Conservation (phyloP, 768 basidiomycete genomes). For the Kondoa malvinella region DNA sequence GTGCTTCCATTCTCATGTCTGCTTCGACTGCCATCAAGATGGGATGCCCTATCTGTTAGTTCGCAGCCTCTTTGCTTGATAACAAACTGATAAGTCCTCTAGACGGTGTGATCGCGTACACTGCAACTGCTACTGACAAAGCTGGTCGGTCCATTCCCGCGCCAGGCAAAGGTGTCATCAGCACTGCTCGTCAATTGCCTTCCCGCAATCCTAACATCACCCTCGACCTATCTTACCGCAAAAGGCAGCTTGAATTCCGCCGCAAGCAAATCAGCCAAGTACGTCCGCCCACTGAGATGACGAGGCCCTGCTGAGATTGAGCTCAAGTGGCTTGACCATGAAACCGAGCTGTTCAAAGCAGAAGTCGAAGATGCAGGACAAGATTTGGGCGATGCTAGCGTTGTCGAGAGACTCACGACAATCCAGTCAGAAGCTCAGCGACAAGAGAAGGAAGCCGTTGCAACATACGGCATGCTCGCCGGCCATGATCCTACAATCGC, state of each 20-base stretch:
- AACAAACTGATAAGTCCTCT: background rate
- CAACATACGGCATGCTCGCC: conserved; percentile 79
- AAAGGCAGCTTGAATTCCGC: conserved; percentile 87
- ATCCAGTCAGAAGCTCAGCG: conserved; percentile 77
- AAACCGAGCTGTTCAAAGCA: conserved; percentile 63
- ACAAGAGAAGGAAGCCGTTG: conserved; percentile 85
- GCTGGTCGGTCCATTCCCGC: conserved; percentile 96
- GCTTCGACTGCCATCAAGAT: conserved; percentile 90
- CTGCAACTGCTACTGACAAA: conserved; percentile 94
- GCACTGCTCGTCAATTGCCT: conserved; percentile 69
- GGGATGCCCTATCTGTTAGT: conserved; percentile 58
- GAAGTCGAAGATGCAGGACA: conserved; percentile 43
- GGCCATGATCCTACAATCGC: conserved; percentile 68
- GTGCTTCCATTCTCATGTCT: conserved; percentile 92
- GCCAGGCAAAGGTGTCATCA: conserved; percentile 80
- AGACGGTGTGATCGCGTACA: conserved; percentile 70
- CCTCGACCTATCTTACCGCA: conserved; percentile 70
- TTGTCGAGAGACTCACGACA: conserved; percentile 56
- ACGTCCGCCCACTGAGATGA: background rate
- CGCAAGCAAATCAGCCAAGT: conserved; percentile 61
- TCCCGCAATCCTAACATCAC: conserved; percentile 55
- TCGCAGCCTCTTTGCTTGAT: background rate
- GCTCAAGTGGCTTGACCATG: conserved; percentile 71
- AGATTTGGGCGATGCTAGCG: conserved; percentile 45
- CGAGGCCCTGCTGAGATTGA: background rate